Conservation (phyloP, 2,329 filamentous ascomycete species). For the Byssochlamys sp. region DNA sequence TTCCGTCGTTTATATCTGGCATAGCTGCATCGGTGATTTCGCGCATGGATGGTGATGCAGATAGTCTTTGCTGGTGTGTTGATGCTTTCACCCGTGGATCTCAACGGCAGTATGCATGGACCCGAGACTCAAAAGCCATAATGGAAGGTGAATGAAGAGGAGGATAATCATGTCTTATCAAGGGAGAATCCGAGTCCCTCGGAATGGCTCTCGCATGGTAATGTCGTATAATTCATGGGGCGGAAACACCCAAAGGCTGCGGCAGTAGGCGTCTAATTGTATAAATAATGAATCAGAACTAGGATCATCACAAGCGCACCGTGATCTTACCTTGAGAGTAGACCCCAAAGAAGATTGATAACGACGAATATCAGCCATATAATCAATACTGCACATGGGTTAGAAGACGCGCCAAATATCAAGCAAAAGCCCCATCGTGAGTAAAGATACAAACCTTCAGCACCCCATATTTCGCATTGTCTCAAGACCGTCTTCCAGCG, state of each 20-base stretch:
- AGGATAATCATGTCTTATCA: too few relatives aligned
- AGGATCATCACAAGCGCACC: background rate
- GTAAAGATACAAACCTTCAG: conserved; percentile 21
- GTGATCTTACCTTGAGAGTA: conserved; percentile 2
- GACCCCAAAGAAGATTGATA: conserved; percentile 9
- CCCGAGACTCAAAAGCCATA: too few relatives aligned
- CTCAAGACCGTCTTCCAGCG: conserved; percentile 9
- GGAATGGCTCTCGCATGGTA: background rate
- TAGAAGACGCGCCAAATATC: background rate
- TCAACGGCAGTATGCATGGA: too few relatives aligned
- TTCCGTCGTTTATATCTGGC: too few relatives aligned
- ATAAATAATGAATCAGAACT: background rate
- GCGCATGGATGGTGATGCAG: too few relatives aligned
- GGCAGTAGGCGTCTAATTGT: background rate
- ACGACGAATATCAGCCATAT: conserved; percentile 8
- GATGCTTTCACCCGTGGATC: too few relatives aligned
- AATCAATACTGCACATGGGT: conserved; percentile 7
- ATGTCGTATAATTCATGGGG: background rate
- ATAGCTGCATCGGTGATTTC: too few relatives aligned
- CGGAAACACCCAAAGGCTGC: background rate
- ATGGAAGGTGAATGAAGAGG: too few relatives aligned
- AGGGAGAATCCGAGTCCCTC: too few relatives aligned
- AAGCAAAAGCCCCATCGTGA: background rate
- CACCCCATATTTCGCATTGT: conserved; percentile 5
- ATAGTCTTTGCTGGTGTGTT: too few relatives aligned